phyloP scores from a whole-genome alignment of 2,329 filamentous ascomycete species.

The Hymenoscyphus infarciens region DNA sequence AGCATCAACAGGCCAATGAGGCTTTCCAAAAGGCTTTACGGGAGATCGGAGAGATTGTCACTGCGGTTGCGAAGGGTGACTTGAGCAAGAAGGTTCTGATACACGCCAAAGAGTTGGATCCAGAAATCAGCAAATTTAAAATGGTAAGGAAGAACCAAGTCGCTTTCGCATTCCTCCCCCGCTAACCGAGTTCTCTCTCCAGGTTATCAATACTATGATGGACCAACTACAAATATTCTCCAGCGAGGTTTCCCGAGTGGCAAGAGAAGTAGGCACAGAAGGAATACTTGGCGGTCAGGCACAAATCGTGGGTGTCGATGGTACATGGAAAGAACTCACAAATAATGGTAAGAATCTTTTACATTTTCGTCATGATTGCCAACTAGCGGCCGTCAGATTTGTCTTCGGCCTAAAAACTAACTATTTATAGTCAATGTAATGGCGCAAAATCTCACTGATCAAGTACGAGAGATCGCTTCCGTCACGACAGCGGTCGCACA shows the following conservation, averaged over 20 bases:
- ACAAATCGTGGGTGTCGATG: slow-evolving; percentile 88
- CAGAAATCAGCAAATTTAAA: slow-evolving; percentile 97
- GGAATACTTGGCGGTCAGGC: slow-evolving; percentile 92
- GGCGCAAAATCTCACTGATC: slow-evolving; percentile 77
- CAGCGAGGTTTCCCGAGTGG: slow-evolving; percentile 90
- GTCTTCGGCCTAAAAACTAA: slow-evolving; percentile 10
- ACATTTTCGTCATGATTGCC: background rate
- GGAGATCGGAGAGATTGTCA: slow-evolving; percentile 96
- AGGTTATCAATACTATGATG: slow-evolving; percentile 93
- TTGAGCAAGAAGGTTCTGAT: slow-evolving; percentile 96
- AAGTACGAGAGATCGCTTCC: slow-evolving; percentile 81
- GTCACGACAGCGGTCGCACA: slow-evolving; percentile 81
- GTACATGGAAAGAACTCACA: slow-evolving; percentile 96
- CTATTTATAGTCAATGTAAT: slow-evolving; percentile 66
- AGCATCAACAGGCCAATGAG: slow-evolving; percentile 96
- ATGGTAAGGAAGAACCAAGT: slow-evolving; percentile 52
- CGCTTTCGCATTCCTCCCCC: background rate
- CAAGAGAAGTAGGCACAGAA: slow-evolving; percentile 93
- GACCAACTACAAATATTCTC: slow-evolving; percentile 96
- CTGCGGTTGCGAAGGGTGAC: slow-evolving; percentile 90
- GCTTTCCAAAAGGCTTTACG: slow-evolving; percentile 96
- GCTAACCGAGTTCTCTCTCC: slow-evolving; percentile 10
- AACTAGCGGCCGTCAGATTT: background rate
- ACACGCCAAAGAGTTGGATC: slow-evolving; percentile 94
- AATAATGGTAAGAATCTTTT: slow-evolving; percentile 59